Conservation (phyloP, 2,329 filamentous ascomycete genomes). For the Kalaharituber pfeilii region DNA sequence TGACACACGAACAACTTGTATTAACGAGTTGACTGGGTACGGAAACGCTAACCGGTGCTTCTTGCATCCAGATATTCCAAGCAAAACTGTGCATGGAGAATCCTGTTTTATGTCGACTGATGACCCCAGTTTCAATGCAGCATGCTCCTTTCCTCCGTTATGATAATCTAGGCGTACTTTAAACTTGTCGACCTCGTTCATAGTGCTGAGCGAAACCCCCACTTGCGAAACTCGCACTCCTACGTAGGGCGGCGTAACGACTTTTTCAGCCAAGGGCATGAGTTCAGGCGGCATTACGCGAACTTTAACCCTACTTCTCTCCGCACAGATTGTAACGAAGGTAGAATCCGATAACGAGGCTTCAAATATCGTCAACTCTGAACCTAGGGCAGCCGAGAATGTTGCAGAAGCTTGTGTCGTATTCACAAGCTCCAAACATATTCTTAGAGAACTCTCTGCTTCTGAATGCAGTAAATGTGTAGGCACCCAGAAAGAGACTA, state of each 20-base stretch:
- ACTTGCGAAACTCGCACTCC: slow-evolving; percentile 3
- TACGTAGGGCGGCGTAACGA: neutral
- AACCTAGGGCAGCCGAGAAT: neutral
- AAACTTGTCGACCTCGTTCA: neutral
- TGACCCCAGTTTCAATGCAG: slow-evolving; percentile 1
- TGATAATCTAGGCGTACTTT: slow-evolving; percentile 1
- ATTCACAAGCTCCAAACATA: neutral
- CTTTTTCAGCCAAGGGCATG: neutral
- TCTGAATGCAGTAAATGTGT: neutral
- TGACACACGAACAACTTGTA: slow-evolving; percentile 10
- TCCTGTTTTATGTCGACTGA: slow-evolving; percentile 8
- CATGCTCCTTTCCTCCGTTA: slow-evolving; percentile 3
- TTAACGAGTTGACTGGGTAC: slow-evolving; percentile 9
- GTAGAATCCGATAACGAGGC: neutral
- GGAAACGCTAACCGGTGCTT: slow-evolving; percentile 10
- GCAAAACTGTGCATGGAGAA: slow-evolving; percentile 10
- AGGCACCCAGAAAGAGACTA: slow-evolving; percentile 17
- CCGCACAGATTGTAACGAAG: neutral
- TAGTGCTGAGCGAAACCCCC: neutral
- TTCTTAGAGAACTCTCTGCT: neutral
- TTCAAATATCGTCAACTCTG: neutral
- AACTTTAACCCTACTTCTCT: neutral
- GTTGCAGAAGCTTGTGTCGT: neutral
- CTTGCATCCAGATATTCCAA: slow-evolving; percentile 7
- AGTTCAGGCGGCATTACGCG: neutral